These are phyloP conservation scores for Drechslerella coelobrocha DNA, from an alignment of 2,329 filamentous ascomycete genomes.

Conservation along the genomic window DNA sequence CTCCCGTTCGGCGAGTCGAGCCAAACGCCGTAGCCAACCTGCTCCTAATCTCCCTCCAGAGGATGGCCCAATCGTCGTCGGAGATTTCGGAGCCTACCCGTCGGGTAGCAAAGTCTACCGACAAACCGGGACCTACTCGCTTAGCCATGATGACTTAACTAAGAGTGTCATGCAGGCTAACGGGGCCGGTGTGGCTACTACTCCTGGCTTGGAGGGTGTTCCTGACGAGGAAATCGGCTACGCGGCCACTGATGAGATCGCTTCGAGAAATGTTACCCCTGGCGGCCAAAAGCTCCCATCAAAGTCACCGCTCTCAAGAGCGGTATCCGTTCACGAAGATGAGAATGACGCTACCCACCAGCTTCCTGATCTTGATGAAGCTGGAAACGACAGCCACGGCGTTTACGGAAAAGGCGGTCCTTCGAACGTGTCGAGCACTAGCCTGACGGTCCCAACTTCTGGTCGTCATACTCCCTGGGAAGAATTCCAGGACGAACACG, in stretches of 20 bases:
- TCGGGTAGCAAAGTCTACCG: conserved; percentile 38
- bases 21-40: conserved; percentile 57
- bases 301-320: conserved; percentile 42
- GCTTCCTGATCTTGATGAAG: conserved; percentile 34
- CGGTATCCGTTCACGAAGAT: conserved; percentile 60
- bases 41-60: conserved; percentile 26
- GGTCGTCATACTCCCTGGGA: conserved; percentile 49
- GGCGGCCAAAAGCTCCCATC: conserved; percentile 35
- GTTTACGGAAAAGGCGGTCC: conserved; percentile 28
- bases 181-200: conserved; percentile 62
- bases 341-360: conserved; percentile 54
- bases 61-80: conserved; percentile 52
- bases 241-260: conserved; percentile 82
- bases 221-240: conserved; percentile 92
- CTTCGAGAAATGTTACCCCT: conserved; percentile 76
- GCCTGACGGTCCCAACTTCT: conserved; percentile 40
- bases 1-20: conserved; percentile 37
- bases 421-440: conserved; percentile 39
- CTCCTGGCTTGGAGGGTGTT: conserved; percentile 66
- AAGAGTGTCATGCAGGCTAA: conserved; percentile 52
- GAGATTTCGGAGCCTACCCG: conserved; percentile 53
- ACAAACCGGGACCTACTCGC: conserved; percentile 65
- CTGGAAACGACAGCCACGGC: conserved; percentile 34
- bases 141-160: conserved; percentile 73
- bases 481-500: conserved; percentile 45